Base-by-base conservation (phyloP, 768 basidiomycete species). In the Ramaria sp. region DNA sequence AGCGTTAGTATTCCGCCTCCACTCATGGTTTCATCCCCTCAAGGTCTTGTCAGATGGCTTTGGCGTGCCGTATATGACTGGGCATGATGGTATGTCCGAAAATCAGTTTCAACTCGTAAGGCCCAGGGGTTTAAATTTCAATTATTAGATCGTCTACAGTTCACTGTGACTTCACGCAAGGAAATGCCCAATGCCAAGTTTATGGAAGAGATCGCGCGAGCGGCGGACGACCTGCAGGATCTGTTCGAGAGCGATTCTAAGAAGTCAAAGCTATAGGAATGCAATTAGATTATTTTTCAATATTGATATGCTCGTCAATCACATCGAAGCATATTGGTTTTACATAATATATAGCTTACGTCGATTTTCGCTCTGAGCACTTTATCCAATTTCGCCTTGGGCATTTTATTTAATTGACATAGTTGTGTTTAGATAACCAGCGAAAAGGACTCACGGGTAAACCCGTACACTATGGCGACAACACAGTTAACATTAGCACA, bases 11-110 rank as follows among this genome's bases (percentile, higher is more conserved):
- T 36, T 38, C 52, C 37, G 38, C 10, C 50, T 10, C 22, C 1
- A 18, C 10, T 32, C 42, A 27, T 47, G 13, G 24, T 15, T 13
- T 30, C n/a, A 39, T 34, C 1, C 13, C 9, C 16, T 16, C 32
- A 55, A 78, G 77, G 88, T 97, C 43, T 90, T 95, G 24, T 83
- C 88, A 1, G 84, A 96, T 59, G 94, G 94, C 1, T 97, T 94
- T 64, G 94, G 94, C 30, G 85, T 97, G 28, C 86, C 91, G 12
- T 97, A 97, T 64, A 83, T 91, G 78, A 93, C 93, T n/a, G 88
- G 88, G 37, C 85, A 79, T 61, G 79, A 88, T 59, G 82, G 85
- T 84, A 55, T 52, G 78, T 65, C 36, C 20, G 37, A 10, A 24
- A 36, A 27, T 34, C 25, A 41, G 45, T 27, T 30, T 18, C 28